A percentile compares a stretch with the other conserved stretches of the same genome.
Conservation (phyloP, 2,329 filamentous ascomycete genomes). For the Colletotrichum theobromicola region DNA sequence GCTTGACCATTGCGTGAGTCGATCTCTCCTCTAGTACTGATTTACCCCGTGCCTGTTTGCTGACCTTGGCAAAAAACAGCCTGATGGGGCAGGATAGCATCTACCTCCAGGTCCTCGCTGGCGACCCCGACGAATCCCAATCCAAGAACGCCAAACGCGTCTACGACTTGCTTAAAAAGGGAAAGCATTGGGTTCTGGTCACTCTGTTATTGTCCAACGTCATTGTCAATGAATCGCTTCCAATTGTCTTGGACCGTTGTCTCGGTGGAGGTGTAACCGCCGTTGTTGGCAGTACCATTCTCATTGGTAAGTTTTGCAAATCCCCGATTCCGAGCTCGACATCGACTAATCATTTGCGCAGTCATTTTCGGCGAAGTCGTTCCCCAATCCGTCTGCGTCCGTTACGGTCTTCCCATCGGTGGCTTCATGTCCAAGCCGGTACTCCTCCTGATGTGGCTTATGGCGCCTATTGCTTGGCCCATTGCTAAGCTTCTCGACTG, state of each 20-base stretch:
- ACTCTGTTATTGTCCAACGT: constrained; percentile 94
- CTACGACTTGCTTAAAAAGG: constrained; percentile 77
- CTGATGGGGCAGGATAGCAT: constrained; percentile 86
- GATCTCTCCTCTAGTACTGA: neutral
- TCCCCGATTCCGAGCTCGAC: neutral
- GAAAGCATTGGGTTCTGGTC: constrained; percentile 98
- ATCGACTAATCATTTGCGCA: constrained; percentile 38
- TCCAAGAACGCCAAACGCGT: constrained; percentile 85
- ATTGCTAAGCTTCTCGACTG: constrained; percentile 95
- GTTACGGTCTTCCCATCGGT: constrained; percentile 93
- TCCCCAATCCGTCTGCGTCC: constrained; percentile 94
- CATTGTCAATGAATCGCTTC: constrained; percentile 95
- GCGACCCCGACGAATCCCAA: constrained; percentile 84
- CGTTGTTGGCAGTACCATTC: constrained; percentile 87
- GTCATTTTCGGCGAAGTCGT: constrained; percentile 98
- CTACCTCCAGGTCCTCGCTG: constrained; percentile 92
- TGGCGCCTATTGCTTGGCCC: constrained; percentile 90
- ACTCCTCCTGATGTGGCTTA: constrained; percentile 86
- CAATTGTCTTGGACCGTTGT: constrained; percentile 92
- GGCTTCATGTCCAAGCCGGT: constrained; percentile 93
- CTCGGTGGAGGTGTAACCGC: constrained; percentile 94
- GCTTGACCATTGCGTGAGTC: constrained; percentile 83
- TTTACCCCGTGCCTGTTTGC: neutral
- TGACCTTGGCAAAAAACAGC: constrained; percentile 32
- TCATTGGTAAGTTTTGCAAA: constrained; percentile 74